Percentiles rank a stretch among this genome's conserved stretches.
Evolutionary conservation across 2,329 filamentous ascomycete species (phyloP).

Genomic region (Claviceps purpurea): DNA sequence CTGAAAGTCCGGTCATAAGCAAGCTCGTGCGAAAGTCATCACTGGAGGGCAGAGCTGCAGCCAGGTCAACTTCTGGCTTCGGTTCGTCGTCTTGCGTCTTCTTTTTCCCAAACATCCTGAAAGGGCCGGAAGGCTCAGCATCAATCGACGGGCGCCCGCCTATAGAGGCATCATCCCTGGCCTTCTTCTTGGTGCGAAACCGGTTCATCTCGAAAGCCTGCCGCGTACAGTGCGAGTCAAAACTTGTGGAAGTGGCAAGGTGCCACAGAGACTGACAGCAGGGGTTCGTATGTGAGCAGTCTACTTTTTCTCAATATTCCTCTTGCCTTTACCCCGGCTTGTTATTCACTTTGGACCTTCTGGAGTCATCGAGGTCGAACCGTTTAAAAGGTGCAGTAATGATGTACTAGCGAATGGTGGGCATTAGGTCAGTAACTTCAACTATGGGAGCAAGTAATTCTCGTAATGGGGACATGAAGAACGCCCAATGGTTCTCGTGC

Average conservation of each 20-base stretch:
- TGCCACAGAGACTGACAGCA: neutral
- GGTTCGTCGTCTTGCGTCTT: constrained; percentile 41
- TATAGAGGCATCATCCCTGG: constrained; percentile 38
- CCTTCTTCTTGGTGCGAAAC: constrained; percentile 61
- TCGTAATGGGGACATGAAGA: neutral
- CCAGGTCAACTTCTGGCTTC: constrained; percentile 58
- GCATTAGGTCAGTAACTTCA: neutral
- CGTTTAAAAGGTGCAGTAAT: neutral
- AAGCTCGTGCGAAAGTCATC: constrained; percentile 94
- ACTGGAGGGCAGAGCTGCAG: constrained; percentile 59
- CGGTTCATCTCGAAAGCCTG: constrained; percentile 46
- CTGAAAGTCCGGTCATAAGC: constrained; percentile 87
- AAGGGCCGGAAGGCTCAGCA: constrained; percentile 37
- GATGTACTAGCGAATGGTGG: neutral
- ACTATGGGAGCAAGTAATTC: neutral
- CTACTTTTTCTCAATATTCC: neutral
- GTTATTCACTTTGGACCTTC: neutral
- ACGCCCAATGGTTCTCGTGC: neutral
- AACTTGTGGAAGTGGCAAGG: neutral
- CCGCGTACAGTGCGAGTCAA: neutral
- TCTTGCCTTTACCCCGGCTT: neutral
- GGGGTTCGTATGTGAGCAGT: neutral
- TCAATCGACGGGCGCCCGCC: constrained; percentile 39
- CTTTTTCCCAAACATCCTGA: constrained; percentile 43
- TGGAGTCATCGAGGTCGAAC: neutral